Base-by-base conservation (phyloP, 202 grass and related monocot species). In the Carex arenaria region DNA sequence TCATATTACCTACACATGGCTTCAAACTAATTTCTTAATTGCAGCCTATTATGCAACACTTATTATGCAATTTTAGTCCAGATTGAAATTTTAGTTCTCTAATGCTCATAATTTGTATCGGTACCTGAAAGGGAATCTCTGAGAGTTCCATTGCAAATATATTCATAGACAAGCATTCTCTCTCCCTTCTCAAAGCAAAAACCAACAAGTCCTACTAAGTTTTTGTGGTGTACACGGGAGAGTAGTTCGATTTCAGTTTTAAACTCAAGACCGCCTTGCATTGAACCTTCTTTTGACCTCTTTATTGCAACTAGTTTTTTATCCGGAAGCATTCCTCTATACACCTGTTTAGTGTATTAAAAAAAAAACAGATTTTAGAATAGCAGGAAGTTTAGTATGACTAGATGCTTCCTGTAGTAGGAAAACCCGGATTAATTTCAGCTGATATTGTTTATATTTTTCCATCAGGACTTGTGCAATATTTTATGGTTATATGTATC, bases 121-220 rank as follows among this genome's bases (percentile, higher is more conserved):
- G 18, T 90, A 97, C 92, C 94, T 28, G 91, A 94, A 18, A 97
- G 75, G 64, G 87, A 65, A 32, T 94, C 89, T 4, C 84, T 88
- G 85, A 97, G 80, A 42, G 89, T 94, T 91, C 92, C 92, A 51
- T 87, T 98, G 20, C 80, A 26, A 64, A 98, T 93, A 85, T 91
- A 98, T 84, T 98, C 90, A 1, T 98, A 94, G 52, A 98, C 92
- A 42, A 98, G 90, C 87, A 93, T 94, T 85, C 71, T 86, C 84
- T 98, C 92, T 1, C 90, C 89, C 86, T 94, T 91, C 51, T 98
- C 92, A 15, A 94, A 98, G 86, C 95, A 94, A 87, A 98, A 98
- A 69, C 95, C 92, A 12, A 94, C 82, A 31, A 94, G 90, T 66
- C 78, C 89, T 38, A 97, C 92, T 32, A 97, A 85, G 34, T 97